Conservation (phyloP, 2,329 filamentous ascomycete genomes). For the Arachnopeziza araneosa region DNA sequence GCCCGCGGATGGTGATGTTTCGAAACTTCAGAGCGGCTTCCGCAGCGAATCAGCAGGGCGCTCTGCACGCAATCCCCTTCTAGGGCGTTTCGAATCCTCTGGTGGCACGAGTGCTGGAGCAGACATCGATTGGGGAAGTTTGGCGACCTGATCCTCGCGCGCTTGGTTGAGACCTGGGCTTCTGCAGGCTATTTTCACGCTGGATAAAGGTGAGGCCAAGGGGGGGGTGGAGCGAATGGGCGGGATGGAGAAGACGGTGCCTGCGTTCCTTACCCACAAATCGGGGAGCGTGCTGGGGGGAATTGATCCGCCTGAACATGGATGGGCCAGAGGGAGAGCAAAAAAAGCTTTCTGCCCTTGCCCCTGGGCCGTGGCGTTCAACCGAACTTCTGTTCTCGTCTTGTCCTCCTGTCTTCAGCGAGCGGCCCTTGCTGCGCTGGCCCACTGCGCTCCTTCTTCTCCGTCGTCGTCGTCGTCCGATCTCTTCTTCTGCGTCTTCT, state of each 20-base stretch:
- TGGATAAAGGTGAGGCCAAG: background rate
- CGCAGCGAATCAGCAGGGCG: background rate
- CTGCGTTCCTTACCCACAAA: background rate
- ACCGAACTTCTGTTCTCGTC: background rate
- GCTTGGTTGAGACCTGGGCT: background rate
- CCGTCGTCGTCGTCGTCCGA: too few species aligned
- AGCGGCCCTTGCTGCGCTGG: background rate
- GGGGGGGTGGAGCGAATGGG: background rate
- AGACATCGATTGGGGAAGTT: background rate
- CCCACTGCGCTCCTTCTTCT: too few species aligned
- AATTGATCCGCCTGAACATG: background rate
- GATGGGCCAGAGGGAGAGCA: background rate
- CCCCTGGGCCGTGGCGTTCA: background rate
- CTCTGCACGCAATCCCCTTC: background rate
- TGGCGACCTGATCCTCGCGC: background rate
- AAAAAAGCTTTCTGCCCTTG: background rate
- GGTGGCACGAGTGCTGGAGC: background rate
- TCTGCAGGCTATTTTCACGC: background rate
- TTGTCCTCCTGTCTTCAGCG: too few species aligned
- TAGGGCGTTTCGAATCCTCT: background rate
- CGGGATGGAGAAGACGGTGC: background rate
- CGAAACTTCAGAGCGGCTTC: background rate
- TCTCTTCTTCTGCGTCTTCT: conserved; percentile 2
- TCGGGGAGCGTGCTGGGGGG: background rate
- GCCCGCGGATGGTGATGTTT: background rate